Evolutionary conservation across 805 yeast genomes (phyloP).

Genomic region (Metschnikowia cubensis): DNA sequence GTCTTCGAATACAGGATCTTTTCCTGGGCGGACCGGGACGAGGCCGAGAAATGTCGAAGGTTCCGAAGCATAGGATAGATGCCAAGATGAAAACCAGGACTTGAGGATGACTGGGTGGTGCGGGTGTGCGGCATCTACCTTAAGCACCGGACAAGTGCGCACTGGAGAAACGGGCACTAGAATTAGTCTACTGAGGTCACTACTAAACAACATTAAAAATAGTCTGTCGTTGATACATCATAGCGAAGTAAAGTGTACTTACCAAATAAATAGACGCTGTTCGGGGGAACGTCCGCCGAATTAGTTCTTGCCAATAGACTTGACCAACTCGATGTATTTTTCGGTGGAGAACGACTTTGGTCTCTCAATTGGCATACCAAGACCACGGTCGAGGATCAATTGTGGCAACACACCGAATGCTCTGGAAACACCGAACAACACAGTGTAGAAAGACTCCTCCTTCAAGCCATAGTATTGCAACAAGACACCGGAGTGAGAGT

Average conservation of each 20-base stretch:
- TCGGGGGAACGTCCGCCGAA: background rate
- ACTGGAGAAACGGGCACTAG: too few species aligned
- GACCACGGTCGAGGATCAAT: conserved; percentile 71
- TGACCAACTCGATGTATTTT: conserved; percentile 23
- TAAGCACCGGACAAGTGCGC: background rate
- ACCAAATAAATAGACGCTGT: conserved; percentile 16
- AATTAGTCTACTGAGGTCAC: too few species aligned
- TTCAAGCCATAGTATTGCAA: conserved; percentile 77
- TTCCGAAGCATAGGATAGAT: background rate
- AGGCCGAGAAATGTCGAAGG: conserved; percentile 5
- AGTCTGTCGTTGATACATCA: conserved; percentile 10
- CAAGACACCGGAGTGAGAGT: conserved; percentile 72
- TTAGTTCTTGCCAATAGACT: conserved; percentile 21
- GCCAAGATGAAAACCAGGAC: background rate
- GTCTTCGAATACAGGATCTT: conserved; percentile 44
- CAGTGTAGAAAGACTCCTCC: conserved; percentile 73
- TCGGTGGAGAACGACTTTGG: conserved; percentile 52
- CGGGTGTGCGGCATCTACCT: background rate
- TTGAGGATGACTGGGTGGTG: background rate
- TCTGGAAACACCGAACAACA: conserved; percentile 78
- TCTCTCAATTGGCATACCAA: conserved; percentile 78
- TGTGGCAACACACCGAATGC: conserved; percentile 77
- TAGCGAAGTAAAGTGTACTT: conserved; percentile 7
- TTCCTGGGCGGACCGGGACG: conserved; percentile 1
- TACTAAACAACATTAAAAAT: too few species aligned